Base-by-base conservation (phyloP, 371 early-diverging fungal genomes). In the Batkoa obscura region DNA sequence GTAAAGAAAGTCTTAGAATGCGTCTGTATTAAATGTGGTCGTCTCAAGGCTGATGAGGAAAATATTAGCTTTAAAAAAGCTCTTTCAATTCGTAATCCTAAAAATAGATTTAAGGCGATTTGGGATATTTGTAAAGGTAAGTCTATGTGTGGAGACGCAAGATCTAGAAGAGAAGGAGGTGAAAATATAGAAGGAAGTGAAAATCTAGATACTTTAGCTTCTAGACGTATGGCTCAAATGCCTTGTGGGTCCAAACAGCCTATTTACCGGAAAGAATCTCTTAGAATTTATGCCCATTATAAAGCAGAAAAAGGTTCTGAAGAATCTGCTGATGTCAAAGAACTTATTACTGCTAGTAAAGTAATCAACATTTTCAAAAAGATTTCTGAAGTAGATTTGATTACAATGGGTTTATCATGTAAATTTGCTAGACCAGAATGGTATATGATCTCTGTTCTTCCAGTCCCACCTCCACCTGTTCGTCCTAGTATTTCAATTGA, bases 1-100 rank as follows among this genome's bases (percentile, higher is more conserved):
- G 84, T 94, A 59, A 99, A 99, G 69, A 99, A 99, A 74, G 81
- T 98, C 43, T 77, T 99, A 30, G 99, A 99, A 74, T 90, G 95
- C 72, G 90, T 99, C 51, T 99, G 99, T 74, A 86, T 86, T 68
- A 82, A 83, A 62, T 99, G 99, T 70, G 90, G 93, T n/a, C 92
- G 89, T 67, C 80, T 99, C 51, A 94, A 95, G 72, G 75, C 83
- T 4, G 88, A 89, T 62, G 78, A 75, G 58, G 67, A 74, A 15
- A 80, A 88, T 60, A 72, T 79, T 55, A 74, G 76, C 54, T 89
- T 93, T 65, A 69, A 67, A 37, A 71, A 75, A 50, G 86, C 88
- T 8, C 73, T 73, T 50, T 74, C 70, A 23, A 77, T 86, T 34
- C 71, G 76, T 38, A 86, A 93, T 64, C 74, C 85, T 36, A 88